Evolutionary conservation across 495 filamentous ascomycete genomes (phyloP).

Genomic region (Hypoxylon lenormandii): DNA sequence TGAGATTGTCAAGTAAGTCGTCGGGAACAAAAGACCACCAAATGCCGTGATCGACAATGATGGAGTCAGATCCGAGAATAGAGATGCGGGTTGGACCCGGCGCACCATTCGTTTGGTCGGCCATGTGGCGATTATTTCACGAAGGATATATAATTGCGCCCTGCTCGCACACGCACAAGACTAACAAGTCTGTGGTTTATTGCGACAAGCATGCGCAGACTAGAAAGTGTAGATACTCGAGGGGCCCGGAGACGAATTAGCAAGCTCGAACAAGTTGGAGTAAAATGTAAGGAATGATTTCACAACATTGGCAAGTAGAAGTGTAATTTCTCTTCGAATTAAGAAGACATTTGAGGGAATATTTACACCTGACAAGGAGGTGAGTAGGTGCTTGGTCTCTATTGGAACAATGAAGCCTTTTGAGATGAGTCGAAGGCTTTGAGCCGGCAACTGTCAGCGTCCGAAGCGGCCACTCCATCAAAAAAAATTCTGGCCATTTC

Average conservation of each 20-base stretch:
- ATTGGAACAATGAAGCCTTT: conserved; percentile 38
- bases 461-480: conserved; percentile 34
- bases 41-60: conserved; percentile 90
- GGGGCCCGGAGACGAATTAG: not conserved
- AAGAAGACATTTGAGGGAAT: conserved; percentile 27
- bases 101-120: conserved; percentile 23
- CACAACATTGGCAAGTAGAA: conserved; percentile 10
- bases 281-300: conserved; percentile 20
- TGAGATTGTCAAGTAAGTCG: conserved; percentile 80
- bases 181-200: not conserved
- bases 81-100: conserved; percentile 62
- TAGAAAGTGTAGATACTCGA: too few species aligned
- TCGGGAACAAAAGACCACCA: conserved; percentile 83
- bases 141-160: not conserved
- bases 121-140: conserved; percentile 30
- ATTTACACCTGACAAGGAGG: conserved; percentile 2
- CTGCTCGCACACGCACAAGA: not conserved
- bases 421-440: conserved; percentile 38
- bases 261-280: conserved; percentile 7
- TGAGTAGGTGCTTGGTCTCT: conserved; percentile 14
- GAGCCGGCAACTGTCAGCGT: conserved; percentile 20
- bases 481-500: conserved; percentile 30
- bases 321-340: conserved; percentile 1
- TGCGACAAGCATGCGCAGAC: not conserved
- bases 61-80: conserved; percentile 75